Evolutionary conservation across 2,329 filamentous ascomycete genomes (phyloP), one percentile per base, ranked within the genome.

Genomic region (Nemania bipapillata): DNA sequence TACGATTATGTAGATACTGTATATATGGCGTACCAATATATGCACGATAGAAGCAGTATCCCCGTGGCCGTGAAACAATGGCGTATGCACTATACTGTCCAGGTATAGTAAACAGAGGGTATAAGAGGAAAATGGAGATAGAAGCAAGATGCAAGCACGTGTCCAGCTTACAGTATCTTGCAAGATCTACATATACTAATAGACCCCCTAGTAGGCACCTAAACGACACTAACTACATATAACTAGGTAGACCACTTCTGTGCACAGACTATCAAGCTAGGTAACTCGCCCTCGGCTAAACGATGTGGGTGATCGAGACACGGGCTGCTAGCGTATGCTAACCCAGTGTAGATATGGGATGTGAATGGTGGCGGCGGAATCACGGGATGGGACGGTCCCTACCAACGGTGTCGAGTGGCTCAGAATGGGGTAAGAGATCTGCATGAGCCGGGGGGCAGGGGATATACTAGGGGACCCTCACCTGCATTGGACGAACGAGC

Each of bases 201-300:
- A n/a, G n/a, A n/a, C n/a, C n/a, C n/a, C n/a, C 47, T 26, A 28
- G 20, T 53, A 7, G 15, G 20, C 40, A 40, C 37, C 15, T 4
- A 47, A 47, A 26, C 24, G 5, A 26, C 45, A 17, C 24, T 47
- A 47, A 15, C 22, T 20, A 20, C 8, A 17, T 15, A 20, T 6
- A 47, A 6, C 42, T 22, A 22, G n/a, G 17, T 20, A 24, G n/a
- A n/a, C n/a, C n/a, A n/a, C n/a, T 49, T 8, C 45, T 8, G 45
- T 49, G 20, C 24, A 24, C 20, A 49, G 20, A 26, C 45, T 26
- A 26, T 24, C 12, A 12, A 26, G 11, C n/a, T n/a, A n/a, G 40
- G 49, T 32, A 52, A 12, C n/a, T 53, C 15, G 50, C 5, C 26
- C 22, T 63, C 60, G 52, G 60, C 60, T 63, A 56, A 63, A 63